These are phyloP conservation scores for Lactarius trivialis DNA, from an alignment of 768 basidiomycete genomes.

Conservation along the genomic window DNA sequence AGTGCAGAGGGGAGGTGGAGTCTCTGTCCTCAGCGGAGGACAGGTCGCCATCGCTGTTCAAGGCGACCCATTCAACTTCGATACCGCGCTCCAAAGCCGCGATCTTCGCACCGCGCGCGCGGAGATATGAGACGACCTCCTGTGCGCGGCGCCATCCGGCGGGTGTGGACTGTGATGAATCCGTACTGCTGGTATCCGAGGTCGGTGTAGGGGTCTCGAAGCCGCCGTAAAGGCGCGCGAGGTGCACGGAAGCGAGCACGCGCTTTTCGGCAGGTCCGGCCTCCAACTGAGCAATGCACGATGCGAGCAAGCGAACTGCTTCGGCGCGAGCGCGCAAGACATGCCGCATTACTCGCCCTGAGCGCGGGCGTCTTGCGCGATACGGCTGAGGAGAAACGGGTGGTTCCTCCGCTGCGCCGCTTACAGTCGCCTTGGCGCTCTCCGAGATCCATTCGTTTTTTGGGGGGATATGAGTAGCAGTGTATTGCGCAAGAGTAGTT, in stretches of 20 bases:
- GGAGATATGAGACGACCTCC: constrained; percentile 71
- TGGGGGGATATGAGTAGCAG: constrained; percentile 55
- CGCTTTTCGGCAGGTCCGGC: constrained; percentile 36
- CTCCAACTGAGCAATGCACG: constrained; percentile 62
- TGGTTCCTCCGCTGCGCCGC: constrained; percentile 23
- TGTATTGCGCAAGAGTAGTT: constrained; percentile 67
- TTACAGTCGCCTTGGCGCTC: constrained; percentile 28
- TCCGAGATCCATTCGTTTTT: constrained; percentile 67
- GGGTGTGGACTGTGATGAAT: constrained; percentile 23
- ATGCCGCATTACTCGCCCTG: constrained; percentile 81
- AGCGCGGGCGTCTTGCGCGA: constrained; percentile 49
- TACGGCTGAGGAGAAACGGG: constrained; percentile 22
- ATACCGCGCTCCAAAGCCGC: constrained; percentile 40
- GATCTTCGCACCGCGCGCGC: constrained; percentile 65
- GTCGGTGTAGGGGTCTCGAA: constrained; percentile 28
- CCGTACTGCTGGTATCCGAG: constrained; percentile 28
- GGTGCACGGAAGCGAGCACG: constrained; percentile 45
- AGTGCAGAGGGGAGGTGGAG: background rate
- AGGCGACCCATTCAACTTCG: constrained; percentile 66
- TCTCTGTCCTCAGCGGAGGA: constrained; percentile 19
- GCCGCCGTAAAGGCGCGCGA: constrained; percentile 40
- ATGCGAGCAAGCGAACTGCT: constrained; percentile 68
- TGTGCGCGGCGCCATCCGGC: constrained; percentile 55
- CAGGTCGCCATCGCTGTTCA: constrained; percentile 55
- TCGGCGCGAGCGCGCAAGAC: constrained; percentile 82